Base-by-base conservation (phyloP, 805 yeast species). In the Ogataea trehalophila region DNA sequence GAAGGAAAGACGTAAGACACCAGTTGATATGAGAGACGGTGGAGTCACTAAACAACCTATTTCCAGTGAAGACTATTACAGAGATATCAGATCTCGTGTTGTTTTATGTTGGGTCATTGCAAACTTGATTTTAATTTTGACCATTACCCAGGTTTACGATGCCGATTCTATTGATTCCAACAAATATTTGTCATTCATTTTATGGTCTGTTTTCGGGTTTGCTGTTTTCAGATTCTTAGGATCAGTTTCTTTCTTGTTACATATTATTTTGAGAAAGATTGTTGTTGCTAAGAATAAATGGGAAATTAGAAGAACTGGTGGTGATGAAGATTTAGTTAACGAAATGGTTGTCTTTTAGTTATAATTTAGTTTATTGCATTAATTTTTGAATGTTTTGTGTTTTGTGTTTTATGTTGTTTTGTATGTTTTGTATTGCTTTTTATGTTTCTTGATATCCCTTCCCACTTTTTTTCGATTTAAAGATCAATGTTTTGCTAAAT, bases 71-170 rank as follows among this genome's bases (percentile, higher is more conserved):
- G 99, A 94, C 65, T 92, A 94, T 65, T 95, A 94, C 62, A 81
- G 96, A 62, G 96, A 92, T 63, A 85, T 94, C 20, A 82, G 99
- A 70, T 88, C 99, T 1, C 78, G 94, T 55, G 97, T 94, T 44
- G 99, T 94, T n/a, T 77, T 94, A 59, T 69, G 81, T n/a, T 94
- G 99, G 99, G 78, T 94, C 75, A 74, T 91, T 42, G 73, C 86
- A 26, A 94, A 94, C 64, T 70, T 89, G 59, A 70, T 91, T 22
- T 73, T 94, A 56, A 83, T 89, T 40, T 85, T 92, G 91, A 80
- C 94, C 7, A 84, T 94, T 67, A 79, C 91, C 15, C 95, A 92
- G 66, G 84, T 90, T 17, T 91, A 83, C 60, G 71, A 75, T 7
- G 78, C 91, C 2, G 83, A 81, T 44, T 77, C 85, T 37, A 77